Percentiles rank a stretch among this genome's conserved stretches.
phyloP scores from a whole-genome alignment of 1,284 basidiomycete species.

The Austroboletus rostrupii region DNA sequence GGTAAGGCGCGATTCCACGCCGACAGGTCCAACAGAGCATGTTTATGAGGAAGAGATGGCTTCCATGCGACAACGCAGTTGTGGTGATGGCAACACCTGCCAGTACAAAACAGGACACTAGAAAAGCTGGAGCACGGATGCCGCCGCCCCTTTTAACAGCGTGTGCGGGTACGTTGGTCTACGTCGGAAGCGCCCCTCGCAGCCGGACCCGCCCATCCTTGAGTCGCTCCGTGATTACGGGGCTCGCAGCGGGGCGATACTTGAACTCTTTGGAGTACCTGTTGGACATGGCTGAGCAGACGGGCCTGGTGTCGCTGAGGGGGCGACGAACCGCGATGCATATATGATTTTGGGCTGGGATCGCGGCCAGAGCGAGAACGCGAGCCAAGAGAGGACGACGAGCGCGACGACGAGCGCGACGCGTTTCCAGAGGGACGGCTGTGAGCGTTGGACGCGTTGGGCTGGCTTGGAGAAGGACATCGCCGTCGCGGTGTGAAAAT shows the following conservation, averaged over 20 bases:
- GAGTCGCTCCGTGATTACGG: slow-evolving; percentile 47
- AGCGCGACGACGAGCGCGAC: slow-evolving; percentile 38
- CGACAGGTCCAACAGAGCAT: too few species aligned
- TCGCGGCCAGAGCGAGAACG: slow-evolving; percentile 32
- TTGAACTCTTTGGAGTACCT: slow-evolving; percentile 55
- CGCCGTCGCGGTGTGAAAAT: neutral
- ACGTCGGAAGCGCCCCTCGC: slow-evolving; percentile 39
- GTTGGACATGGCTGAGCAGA: neutral
- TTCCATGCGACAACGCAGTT: too few species aligned
- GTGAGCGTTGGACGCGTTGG: slow-evolving; percentile 32
- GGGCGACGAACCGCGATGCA: slow-evolving; percentile 33
- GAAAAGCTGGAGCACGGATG: too few species aligned
- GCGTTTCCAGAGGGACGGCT: slow-evolving; percentile 39
- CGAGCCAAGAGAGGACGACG: slow-evolving; percentile 41
- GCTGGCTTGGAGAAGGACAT: neutral
- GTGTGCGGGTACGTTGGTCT: too few species aligned
- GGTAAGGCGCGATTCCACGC: too few species aligned
- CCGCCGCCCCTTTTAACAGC: too few species aligned
- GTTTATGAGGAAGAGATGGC: too few species aligned
- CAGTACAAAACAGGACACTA: too few species aligned
- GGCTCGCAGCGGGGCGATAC: slow-evolving; percentile 53
- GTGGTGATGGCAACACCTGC: too few species aligned
- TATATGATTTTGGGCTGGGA: slow-evolving; percentile 29
- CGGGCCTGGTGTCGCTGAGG: neutral
- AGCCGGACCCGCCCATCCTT: slow-evolving; percentile 42